Base-by-base conservation (phyloP, 495 filamentous ascomycete species). In the Talaromyces wortmannii region DNA sequence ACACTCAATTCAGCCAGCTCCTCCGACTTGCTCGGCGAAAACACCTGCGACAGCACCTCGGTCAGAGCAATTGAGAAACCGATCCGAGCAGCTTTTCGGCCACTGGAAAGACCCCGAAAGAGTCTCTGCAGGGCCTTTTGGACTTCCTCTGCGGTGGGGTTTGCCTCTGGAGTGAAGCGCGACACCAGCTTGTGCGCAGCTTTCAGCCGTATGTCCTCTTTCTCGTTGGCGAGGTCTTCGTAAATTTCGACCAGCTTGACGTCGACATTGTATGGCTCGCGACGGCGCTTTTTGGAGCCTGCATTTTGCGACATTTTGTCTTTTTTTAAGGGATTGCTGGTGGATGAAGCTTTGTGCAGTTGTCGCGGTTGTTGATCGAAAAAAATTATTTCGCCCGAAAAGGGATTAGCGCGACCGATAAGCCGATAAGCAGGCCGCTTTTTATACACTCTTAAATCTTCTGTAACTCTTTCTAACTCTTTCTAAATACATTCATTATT, bases 1-100 rank as follows among this genome's bases (percentile, higher is more conserved):
- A 79, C 56, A 3, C 12, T 79, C 67, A 66, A 82, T 77, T 61
- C 65, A 18, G 61, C 52, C 32, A 55, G 58, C 43, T 67, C 70
- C 12, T 63, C 59, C 5, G 52, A 15, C 16, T 45, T 32, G 16
- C 36, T 49, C 13, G 48, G 43, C 7, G 60, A 59, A 56, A 75
- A 76, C 18, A 88, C 63, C 62, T 86, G 82, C 0, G 77, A 74
- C 42, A 95, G 64, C 53, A 95, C 74, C 69, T 97, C 92, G 0
- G 91, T 88, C 59, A 97, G 69, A 2, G 92, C 91, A 55, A 96
- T 75, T 40, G 89, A 95, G 65, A 94, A 97, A n/a, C 94, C 94
- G 54, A 92, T 70, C 29, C 94, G 79, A 31, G 92, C 90, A 12
- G 89, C 91, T 72, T 96, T 95, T 18, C 89, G 82, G 45, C 91